Conservation (phyloP, 2,329 filamentous ascomycete species). For the Aspergillus sp. region DNA sequence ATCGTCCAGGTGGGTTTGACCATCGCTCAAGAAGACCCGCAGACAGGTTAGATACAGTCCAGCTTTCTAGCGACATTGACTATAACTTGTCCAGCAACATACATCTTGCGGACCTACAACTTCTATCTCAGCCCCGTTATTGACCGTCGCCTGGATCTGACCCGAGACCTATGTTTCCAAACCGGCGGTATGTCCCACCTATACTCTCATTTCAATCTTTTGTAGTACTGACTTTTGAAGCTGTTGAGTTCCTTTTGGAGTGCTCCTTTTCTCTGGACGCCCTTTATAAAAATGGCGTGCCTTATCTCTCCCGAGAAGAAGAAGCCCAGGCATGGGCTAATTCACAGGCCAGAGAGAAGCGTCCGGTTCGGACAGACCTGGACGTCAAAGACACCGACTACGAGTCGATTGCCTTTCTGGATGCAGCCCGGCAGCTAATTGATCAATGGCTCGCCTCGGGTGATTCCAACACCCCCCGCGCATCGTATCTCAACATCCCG, state of each 20-base stretch:
- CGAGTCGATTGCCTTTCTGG: slow-evolving; percentile 53
- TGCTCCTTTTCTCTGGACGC: slow-evolving; percentile 59
- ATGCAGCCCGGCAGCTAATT: slow-evolving; percentile 46
- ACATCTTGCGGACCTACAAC: slow-evolving; percentile 64
- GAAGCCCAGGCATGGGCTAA: slow-evolving; percentile 48
- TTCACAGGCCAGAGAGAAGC: slow-evolving; percentile 36
- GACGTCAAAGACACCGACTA: slow-evolving; percentile 53
- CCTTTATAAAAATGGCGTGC: slow-evolving; percentile 57
- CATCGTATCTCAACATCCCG: slow-evolving; percentile 48
- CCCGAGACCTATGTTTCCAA: slow-evolving; percentile 60
- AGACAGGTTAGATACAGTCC: slow-evolving; percentile 41
- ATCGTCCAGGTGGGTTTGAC: slow-evolving; percentile 68
- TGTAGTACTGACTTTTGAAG: slow-evolving; percentile 28
- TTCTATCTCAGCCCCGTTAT: slow-evolving; percentile 59
- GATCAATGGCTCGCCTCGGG: slow-evolving; percentile 43
- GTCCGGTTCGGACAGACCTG: slow-evolving; percentile 40
- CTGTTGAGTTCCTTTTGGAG: slow-evolving; percentile 60
- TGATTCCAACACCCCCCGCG: slow-evolving; percentile 19
- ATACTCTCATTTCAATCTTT: not conserved
- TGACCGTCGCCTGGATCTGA: slow-evolving; percentile 54
- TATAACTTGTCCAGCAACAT: slow-evolving; percentile 40
- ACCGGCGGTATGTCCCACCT: slow-evolving; percentile 47
- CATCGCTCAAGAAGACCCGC: slow-evolving; percentile 57
- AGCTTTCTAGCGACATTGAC: not conserved
- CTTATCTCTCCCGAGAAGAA: slow-evolving; percentile 63